Evolutionary conservation across 148 eudicot species (phyloP).

Genomic region (Silene latifolia): DNA sequence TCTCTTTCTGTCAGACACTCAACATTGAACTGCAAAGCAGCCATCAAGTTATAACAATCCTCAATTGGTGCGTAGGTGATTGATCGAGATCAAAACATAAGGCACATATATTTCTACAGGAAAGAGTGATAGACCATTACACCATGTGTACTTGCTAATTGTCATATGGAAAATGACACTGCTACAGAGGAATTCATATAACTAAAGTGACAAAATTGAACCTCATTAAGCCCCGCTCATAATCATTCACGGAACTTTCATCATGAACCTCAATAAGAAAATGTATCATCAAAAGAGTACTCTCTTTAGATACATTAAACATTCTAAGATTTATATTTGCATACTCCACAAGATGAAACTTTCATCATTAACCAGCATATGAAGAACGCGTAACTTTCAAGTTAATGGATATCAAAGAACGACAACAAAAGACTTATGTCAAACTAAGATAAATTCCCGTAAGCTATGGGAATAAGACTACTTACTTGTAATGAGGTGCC

Average conservation of each 20-base stretch:
- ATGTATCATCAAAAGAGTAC: too few species aligned
- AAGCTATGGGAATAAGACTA: neutral
- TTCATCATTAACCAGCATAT: neutral
- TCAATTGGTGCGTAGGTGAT: neutral
- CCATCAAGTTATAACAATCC: constrained; percentile 8
- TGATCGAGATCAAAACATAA: neutral
- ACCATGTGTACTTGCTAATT: too few species aligned
- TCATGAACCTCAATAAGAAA: neutral
- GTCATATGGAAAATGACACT: neutral
- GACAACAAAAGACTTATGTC: neutral
- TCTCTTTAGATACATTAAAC: too few species aligned
- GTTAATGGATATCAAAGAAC: neutral
- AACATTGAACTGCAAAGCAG: constrained; percentile 52
- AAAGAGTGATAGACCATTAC: too few species aligned
- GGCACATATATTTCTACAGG: neutral
- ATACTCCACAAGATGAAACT: neutral
- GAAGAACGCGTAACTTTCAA: neutral
- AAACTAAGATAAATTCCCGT: neutral
- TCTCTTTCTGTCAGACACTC: constrained; percentile 57
- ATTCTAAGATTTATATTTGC: neutral
- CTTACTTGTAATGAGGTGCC: constrained; percentile 62
- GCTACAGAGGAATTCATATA: neutral
- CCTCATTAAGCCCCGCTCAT: neutral
- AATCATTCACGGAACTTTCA: neutral
- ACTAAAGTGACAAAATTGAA: neutral